Base-by-base conservation (phyloP, 2,329 filamentous ascomycete species). In the Didymosphaeria variabile region DNA sequence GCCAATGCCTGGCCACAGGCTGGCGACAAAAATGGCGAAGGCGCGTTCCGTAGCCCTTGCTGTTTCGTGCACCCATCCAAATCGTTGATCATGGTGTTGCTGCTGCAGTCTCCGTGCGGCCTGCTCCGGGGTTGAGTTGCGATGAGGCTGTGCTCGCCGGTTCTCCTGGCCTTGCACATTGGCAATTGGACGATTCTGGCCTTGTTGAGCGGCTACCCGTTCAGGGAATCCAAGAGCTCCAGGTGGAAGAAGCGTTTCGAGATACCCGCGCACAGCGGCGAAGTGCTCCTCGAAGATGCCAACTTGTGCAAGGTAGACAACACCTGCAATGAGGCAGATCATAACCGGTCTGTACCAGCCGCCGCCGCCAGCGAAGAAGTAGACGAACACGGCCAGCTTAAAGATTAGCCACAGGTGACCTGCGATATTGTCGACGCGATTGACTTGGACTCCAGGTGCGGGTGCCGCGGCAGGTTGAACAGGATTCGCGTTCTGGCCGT, bases 1-100 rank as follows among this genome's bases (percentile, higher is more conserved):
- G 0, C 87, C 87, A 29, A 90, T 80, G 0, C 87, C 87, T 0
- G 87, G 87, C 71, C 87, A 84, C 53, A 90, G 70, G 72, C 85
- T 88, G 0, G 87, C 87, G 36, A 90, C 72, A 61, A 90, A 87
- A n/a, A 90, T 77, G n/a, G 86, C 85, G 44, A 87, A 69, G 1
- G 84, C 84, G 40, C 87, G 80, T 71, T 89, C 87, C 0, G 81
- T 72, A 1, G 81, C 79, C 46, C 84, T 76, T 19, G 86, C 55
- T 5, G 55, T 65, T 13, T 77, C 72, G 8, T 76, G 57, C 1
- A 74, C 32, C 76, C 75, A 79, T 0, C 67, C 69, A 45, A 71
- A 60, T 7, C 67, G 63, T 44, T 73, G 62, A 8, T 73, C 64
- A 9, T 68, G 70, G 67, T 73, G 70, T 59, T 81, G 75, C 23